phyloP scores from a whole-genome alignment of 139 green algal genomes.

The Yamagishiella unicocca region DNA sequence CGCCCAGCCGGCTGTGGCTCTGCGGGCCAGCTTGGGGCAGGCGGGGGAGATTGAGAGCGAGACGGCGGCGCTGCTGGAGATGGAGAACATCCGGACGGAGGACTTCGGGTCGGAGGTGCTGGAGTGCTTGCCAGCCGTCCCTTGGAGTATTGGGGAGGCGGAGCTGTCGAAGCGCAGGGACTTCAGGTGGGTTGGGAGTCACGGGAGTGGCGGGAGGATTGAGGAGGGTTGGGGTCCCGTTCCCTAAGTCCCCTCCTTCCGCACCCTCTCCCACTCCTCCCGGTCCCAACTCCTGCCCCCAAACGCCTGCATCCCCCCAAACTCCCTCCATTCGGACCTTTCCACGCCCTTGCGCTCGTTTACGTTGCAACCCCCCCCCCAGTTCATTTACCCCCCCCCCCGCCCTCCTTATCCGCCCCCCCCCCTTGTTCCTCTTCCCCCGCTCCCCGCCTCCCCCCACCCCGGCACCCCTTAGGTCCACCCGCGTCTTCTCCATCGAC shows the following conservation, averaged over 20 bases:
- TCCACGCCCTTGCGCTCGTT: neutral
- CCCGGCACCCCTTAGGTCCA: constrained; percentile 16
- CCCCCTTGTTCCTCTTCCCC: neutral
- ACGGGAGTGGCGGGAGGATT: too few relatives aligned
- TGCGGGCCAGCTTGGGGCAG: constrained; percentile 40
- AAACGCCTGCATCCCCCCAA: neutral
- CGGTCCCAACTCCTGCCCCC: neutral
- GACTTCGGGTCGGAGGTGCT: constrained; percentile 69
- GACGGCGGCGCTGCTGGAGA: constrained; percentile 74
- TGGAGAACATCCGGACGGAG: constrained; percentile 55
- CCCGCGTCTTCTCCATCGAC: constrained; percentile 88
- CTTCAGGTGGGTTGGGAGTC: constrained; percentile 65
- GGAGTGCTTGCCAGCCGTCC: constrained; percentile 84
- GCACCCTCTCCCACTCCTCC: neutral
- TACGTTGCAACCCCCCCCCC: neutral
- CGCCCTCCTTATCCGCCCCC: neutral
- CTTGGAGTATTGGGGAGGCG: constrained; percentile 79
- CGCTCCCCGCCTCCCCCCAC: too few relatives aligned
- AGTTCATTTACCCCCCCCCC: neutral
- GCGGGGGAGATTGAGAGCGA: constrained; percentile 83
- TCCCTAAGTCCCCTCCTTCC: neutral
- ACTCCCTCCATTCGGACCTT: neutral
- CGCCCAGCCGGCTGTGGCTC: constrained; percentile 19
- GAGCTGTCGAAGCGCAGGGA: constrained; percentile 81
- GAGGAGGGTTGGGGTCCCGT: neutral